phyloP scores from a whole-genome alignment of 2,329 filamentous ascomycete species.

The Colletotrichum orchidophilum region DNA sequence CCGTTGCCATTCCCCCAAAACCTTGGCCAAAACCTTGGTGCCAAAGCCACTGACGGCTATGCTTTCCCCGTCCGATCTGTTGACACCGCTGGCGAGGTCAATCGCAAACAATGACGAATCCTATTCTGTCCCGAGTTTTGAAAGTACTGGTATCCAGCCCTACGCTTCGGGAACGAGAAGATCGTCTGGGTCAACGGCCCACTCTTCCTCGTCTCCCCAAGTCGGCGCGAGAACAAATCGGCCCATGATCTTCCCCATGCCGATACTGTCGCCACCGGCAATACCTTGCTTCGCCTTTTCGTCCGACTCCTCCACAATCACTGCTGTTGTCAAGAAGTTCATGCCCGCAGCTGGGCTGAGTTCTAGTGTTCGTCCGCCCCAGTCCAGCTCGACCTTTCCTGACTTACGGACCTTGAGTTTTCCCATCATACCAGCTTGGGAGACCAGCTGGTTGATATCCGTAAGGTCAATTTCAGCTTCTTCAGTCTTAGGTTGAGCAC shows the following conservation, averaged over 20 bases:
- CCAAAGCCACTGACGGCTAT: slow-evolving; percentile 2
- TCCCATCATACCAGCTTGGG: slow-evolving; percentile 67
- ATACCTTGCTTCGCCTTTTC: slow-evolving; percentile 55
- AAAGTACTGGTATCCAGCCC: neutral
- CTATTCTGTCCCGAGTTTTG: neutral
- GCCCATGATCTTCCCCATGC: slow-evolving; percentile 71
- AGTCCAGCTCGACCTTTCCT: slow-evolving; percentile 69
- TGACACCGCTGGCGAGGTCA: neutral
- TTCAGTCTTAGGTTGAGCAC: slow-evolving; percentile 36
- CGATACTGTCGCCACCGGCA: slow-evolving; percentile 61
- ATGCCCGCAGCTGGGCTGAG: slow-evolving; percentile 61
- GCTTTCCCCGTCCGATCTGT: neutral
- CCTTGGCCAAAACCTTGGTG: slow-evolving; percentile 1
- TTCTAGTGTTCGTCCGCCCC: slow-evolving; percentile 66
- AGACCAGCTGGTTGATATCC: slow-evolving; percentile 50
- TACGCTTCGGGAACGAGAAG: slow-evolving; percentile 11
- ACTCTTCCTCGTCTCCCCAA: slow-evolving; percentile 67
- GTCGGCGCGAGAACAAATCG: slow-evolving; percentile 68
- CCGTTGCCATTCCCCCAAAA: neutral
- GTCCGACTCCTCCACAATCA: slow-evolving; percentile 67
- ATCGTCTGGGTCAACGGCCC: slow-evolving; percentile 54
- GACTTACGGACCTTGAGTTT: slow-evolving; percentile 69
- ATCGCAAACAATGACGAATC: neutral
- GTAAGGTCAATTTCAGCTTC: slow-evolving; percentile 40
- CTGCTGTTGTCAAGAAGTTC: slow-evolving; percentile 66